Evolutionary conservation across 1,284 basidiomycete genomes (phyloP), one percentile per base, ranked within the genome.

Genomic region (Ganoderma sp.): DNA sequence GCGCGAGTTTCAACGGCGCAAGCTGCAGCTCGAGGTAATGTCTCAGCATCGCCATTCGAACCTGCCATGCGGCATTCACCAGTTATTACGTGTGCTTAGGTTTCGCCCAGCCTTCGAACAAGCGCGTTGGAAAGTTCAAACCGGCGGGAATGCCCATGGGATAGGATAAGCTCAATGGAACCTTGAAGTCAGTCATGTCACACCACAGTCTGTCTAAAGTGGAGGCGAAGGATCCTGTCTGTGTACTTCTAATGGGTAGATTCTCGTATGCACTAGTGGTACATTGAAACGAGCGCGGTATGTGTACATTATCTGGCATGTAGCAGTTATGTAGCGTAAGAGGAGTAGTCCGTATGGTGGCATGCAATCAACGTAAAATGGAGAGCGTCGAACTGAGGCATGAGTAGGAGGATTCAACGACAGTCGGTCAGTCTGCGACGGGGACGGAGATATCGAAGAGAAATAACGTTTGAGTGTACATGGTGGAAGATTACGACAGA

Each of bases 51-150:
- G 39, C 12, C 28, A 1, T 34, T 19, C 25, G 22, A 2, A 15
- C n/a, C 22, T 42, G 22, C n/a, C 25, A 22, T 9, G 22, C 9
- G 14, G 5, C 15, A 25, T 41, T 42, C 41, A 60, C 39, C 37
- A 8, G 14, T 2, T 43, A 12, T 60, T 3, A 3, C 4, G 32
- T 19, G 6, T 19, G 7, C 32, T 15, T 50, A 75, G 75, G 69
- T 15, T 75, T 74, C 57, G 72, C 73, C 7, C 73, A 69, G 28
- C 68, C 77, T 5, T 67, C 73, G 2, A 64, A 58, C 60, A 75
- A 71, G 56, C 76, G 76, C 22, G 48, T 68, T 3, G 71, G 73
- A 9, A 73, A 71, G 19, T 79, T 79, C 73, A 76, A 75, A 68
- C 78, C 78, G 12, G 75, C 78, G 10, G 73, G 73, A 19, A 68